These are phyloP conservation scores for Cordyceps farinosa DNA, from an alignment of 2,329 filamentous ascomycete species.

Conservation along the genomic window DNA sequence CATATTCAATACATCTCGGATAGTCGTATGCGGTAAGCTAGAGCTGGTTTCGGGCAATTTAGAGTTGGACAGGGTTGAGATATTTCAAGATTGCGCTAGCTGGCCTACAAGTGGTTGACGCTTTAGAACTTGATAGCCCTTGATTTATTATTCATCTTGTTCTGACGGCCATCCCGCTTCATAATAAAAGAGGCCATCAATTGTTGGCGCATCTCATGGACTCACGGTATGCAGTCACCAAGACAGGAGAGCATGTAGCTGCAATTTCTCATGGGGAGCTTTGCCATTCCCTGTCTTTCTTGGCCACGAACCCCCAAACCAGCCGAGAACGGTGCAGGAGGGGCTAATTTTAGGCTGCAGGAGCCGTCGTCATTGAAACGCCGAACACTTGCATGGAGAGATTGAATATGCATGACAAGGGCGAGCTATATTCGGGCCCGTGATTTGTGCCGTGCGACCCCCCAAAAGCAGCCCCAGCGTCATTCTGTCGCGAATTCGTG, in stretches of 20 bases:
- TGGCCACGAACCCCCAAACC: no score
- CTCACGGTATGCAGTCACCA: no score
- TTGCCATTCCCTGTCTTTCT: no score
- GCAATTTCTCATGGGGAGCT: no score
- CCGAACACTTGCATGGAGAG: not conserved
- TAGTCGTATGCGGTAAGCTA: not conserved
- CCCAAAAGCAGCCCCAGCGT: not conserved
- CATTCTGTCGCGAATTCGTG: not conserved
- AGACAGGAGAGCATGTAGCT: no score
- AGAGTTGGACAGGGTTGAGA: not conserved
- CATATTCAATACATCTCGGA: not conserved
- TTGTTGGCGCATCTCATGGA: no score
- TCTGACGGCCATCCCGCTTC: no score
- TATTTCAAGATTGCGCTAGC: not conserved
- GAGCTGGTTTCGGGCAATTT: not conserved
- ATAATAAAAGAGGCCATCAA: no score
- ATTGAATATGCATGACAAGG: not conserved
- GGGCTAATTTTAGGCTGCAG: not conserved
- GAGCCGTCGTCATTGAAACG: not conserved
- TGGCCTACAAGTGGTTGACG: not conserved
- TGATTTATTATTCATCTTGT: no score
- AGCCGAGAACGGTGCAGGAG: not conserved
- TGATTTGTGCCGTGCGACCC: not conserved
- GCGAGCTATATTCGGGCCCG: slow-evolving; percentile 2
- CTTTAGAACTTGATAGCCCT: no score